These are phyloP conservation scores for Colletotrichum sp. DNA, from an alignment of 2,329 filamentous ascomycete genomes.

Conservation along the genomic window DNA sequence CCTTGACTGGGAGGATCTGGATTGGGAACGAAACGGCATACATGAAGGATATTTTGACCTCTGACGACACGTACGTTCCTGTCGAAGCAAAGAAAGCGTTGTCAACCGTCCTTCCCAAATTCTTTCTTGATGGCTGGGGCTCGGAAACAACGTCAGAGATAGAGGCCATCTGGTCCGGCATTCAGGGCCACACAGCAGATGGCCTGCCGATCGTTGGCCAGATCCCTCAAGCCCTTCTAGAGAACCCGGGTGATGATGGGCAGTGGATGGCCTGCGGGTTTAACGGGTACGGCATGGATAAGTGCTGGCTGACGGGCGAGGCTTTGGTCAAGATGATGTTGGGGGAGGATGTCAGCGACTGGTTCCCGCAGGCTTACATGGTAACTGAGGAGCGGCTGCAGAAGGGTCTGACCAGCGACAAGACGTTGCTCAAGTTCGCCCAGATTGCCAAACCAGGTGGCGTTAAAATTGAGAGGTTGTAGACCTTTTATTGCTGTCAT, in stretches of 20 bases:
- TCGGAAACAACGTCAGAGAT: neutral
- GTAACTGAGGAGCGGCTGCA: slow-evolving; percentile 27
- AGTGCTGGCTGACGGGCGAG: slow-evolving; percentile 23
- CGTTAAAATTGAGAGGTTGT: neutral
- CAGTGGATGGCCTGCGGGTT: slow-evolving; percentile 27
- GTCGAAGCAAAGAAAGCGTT: neutral
- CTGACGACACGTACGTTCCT: slow-evolving; percentile 3
- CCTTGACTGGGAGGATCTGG: neutral
- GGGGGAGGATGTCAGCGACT: slow-evolving; percentile 25
- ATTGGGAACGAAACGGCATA: slow-evolving; percentile 13
- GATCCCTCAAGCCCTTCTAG: neutral
- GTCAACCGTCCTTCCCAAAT: neutral
- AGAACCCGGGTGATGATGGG: neutral
- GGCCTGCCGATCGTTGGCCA: slow-evolving; percentile 15
- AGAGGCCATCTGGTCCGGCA: slow-evolving; percentile 2
- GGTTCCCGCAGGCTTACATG: slow-evolving; percentile 24
- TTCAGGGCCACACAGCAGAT: slow-evolving; percentile 16
- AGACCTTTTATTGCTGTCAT: neutral
- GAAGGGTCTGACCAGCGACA: neutral
- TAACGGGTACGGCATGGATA: slow-evolving; percentile 27
- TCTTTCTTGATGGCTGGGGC: slow-evolving; percentile 4
- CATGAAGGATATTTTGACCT: neutral
- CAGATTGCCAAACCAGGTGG: neutral
- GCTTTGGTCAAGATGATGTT: slow-evolving; percentile 29
- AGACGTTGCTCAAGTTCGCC: neutral